A percentile compares a stretch with the other conserved stretches of the same genome.
Evolutionary conservation across 164 flowering plant genomes (phyloP).

Genomic region (Saururus chinensis): DNA sequence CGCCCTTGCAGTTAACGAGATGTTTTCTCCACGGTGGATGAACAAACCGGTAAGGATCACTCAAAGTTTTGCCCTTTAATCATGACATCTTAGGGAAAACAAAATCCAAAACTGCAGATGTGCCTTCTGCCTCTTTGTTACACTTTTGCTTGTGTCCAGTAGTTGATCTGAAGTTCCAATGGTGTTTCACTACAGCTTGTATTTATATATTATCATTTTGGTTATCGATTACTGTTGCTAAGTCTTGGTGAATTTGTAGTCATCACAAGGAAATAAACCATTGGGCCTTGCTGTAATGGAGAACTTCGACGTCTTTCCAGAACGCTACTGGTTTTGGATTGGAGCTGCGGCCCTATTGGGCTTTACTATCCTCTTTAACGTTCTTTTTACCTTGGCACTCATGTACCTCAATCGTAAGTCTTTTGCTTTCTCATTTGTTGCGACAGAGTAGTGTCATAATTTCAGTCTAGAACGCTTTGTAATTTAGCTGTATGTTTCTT

Average conservation of each 20-base stretch:
- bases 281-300: constrained; percentile 22
- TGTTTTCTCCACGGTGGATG: constrained; percentile 39
- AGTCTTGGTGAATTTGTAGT: constrained; percentile 11
- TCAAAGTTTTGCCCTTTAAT: too few species aligned
- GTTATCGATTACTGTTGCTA: too few species aligned
- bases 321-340: constrained; percentile 33
- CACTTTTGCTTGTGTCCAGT: too few species aligned
- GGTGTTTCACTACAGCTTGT: neutral
- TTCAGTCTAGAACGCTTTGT: too few species aligned
- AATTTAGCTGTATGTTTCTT: neutral
- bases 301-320: constrained; percentile 8
- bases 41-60: constrained; percentile 16
- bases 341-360: constrained; percentile 27
- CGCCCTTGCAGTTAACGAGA: constrained; percentile 29
- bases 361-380: constrained; percentile 23
- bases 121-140: too few species aligned
- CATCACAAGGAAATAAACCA: constrained; percentile 15
- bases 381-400: constrained; percentile 27
- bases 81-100: too few species aligned
- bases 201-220: neutral
- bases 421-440: neutral
- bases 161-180: too few species aligned
- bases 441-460: too few species aligned
- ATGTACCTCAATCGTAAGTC: constrained; percentile 26
- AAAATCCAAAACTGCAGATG: too few species aligned